Percentiles rank a stretch among this genome's conserved stretches.
Conservation (phyloP, 305 asterid species). For the Ajuga reptans region DNA sequence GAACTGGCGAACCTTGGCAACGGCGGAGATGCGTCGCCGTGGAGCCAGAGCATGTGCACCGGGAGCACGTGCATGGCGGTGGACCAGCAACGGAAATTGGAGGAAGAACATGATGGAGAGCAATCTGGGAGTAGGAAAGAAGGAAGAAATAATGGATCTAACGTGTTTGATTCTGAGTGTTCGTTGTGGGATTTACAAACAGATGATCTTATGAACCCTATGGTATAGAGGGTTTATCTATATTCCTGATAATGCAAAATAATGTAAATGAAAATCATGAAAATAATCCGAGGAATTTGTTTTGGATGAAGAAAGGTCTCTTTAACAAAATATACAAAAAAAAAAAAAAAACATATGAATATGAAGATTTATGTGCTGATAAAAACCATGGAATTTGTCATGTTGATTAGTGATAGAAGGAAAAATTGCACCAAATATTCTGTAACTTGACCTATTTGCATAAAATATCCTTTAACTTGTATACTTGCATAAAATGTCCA, state of each 20-base stretch:
- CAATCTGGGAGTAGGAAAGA: conserved; percentile 44
- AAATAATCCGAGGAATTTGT: not conserved
- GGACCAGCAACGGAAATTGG: conserved; percentile 42
- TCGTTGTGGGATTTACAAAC: conserved; percentile 82
- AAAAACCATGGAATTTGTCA: too few relatives aligned
- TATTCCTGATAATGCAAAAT: not conserved
- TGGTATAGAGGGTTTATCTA: not conserved
- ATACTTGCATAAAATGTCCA: too few relatives aligned
- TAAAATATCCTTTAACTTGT: too few relatives aligned
- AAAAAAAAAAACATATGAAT: too few relatives aligned
- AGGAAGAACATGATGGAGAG: conserved; percentile 35
- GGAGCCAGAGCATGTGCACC: conserved; percentile 66
- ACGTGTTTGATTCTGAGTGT: conserved; percentile 55
- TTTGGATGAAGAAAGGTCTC: too few relatives aligned
- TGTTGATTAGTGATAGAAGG: too few relatives aligned
- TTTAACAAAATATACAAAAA: too few relatives aligned
- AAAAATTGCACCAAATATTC: too few relatives aligned
- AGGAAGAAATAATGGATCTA: conserved; percentile 32
- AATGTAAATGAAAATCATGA: conserved; percentile 3
- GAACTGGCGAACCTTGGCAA: conserved; percentile 43
- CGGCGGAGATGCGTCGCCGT: conserved; percentile 52
- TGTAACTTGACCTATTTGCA: too few relatives aligned
- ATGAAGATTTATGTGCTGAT: too few relatives aligned
- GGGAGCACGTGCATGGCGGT: conserved; percentile 54
- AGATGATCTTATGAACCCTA: conserved; percentile 58